Base-by-base conservation (phyloP, 164 flowering plant genomes). In the Vitis rupestris region DNA sequence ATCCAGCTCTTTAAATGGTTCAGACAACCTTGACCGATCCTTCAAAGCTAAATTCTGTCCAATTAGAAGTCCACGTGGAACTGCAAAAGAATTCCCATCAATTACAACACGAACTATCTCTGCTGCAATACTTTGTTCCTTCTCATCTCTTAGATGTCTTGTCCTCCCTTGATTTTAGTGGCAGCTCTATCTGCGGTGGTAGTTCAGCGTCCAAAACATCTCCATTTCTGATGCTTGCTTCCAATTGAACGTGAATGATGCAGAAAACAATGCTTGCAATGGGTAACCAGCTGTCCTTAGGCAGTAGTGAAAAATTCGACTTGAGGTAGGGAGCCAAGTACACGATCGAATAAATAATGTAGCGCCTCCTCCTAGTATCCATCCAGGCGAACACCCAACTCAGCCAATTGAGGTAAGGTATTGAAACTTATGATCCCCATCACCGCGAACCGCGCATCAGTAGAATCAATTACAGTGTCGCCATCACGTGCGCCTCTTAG, bases 371-470 rank as follows among this genome's bases (percentile, higher is more conserved):
- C 62, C 88, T 88, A 0, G 97, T 87, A 71, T 94, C 99, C 66
- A 90, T 71, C 92, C 92, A 90, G 7, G 97, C 95, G 55, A 94
- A 92, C 31, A 94, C 81, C 97, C 99, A 94, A 78, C 97, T 88
- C 95, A 92, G 86, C 95, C 97, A 94, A 85, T 92, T 94, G 77
- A 94, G 90, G 82, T 84, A 92, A 65, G 99, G 97, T 58, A 94
- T 17, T 84, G 81, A 91, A 88, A 76, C 93, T 86, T 14, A 94
- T 84, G 83, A 94, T 82, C 50, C 90, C 90, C 99, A 94, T 94
- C 1, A 80, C 92, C 0, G 90, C 91, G 55, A 90, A 82, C 81
- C 95, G 83, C n/a, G 86, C 68, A 74, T 90, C 93, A 9, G 82
- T 81, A 0, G 86, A 63, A 65, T 75, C 85, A 4, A 89, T 77